A percentile compares a stretch with the other conserved stretches of the same genome.
phyloP scores from a whole-genome alignment of 2,329 filamentous ascomycete genomes.

The Epichloe baconii region DNA sequence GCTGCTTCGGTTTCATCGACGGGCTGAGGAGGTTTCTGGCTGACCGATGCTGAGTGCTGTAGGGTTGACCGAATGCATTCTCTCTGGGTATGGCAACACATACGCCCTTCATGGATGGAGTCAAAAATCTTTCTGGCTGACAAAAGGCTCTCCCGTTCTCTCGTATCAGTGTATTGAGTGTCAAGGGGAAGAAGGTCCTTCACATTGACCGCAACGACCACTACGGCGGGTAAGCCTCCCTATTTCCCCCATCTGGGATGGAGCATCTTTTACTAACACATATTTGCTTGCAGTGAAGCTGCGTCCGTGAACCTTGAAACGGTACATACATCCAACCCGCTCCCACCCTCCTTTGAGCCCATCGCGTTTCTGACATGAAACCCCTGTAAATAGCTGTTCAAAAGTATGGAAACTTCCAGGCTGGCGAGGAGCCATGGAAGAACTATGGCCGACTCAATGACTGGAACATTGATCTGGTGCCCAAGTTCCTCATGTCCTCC shows the following conservation, averaged over 20 bases:
- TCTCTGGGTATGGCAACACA: constrained; percentile 65
- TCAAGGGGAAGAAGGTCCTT: constrained; percentile 97
- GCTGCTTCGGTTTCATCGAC: not conserved
- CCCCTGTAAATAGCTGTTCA: constrained; percentile 59
- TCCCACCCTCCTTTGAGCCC: constrained; percentile 7
- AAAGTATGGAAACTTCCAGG: constrained; percentile 78
- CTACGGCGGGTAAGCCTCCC: constrained; percentile 71
- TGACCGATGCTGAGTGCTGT: constrained; percentile 11
- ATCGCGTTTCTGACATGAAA: constrained; percentile 9
- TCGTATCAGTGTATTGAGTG: constrained; percentile 62
- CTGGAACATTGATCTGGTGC: constrained; percentile 98
- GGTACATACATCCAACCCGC: constrained; percentile 35
- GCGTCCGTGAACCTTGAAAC: constrained; percentile 94
- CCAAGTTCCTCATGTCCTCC: constrained; percentile 97
- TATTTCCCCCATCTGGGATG: not conserved
- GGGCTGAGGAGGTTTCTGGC: constrained; percentile 2
- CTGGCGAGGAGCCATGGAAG: constrained; percentile 88
- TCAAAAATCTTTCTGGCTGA: constrained; percentile 2
- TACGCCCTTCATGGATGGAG: not conserved
- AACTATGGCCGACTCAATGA: constrained; percentile 93
- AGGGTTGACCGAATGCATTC: constrained; percentile 98
- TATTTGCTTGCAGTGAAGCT: constrained; percentile 49
- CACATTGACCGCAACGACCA: constrained; percentile 98
- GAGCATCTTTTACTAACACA: constrained; percentile 14
- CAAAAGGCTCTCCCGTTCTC: constrained; percentile 18